These are phyloP conservation scores for Prosopis cineraria DNA, from an alignment of 306 rosid species.

Conservation along the genomic window DNA sequence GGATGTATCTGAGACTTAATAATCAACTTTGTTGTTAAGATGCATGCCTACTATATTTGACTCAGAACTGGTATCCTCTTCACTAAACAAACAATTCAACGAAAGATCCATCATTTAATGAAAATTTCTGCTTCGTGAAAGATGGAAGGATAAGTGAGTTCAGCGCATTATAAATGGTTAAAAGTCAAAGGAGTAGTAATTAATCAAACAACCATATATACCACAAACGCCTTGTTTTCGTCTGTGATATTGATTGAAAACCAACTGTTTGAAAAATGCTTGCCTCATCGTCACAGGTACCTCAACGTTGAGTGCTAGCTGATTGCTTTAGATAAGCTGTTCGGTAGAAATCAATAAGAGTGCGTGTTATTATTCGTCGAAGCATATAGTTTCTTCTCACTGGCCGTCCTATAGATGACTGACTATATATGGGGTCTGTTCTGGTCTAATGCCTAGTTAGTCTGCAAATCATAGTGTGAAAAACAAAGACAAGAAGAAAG, in stretches of 20 bases:
- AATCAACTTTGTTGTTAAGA: slow-evolving; percentile 44
- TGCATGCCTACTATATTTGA: slow-evolving; percentile 45
- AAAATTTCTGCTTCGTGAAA: slow-evolving; percentile 9
- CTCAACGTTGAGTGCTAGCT: neutral
- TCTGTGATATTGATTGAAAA: slow-evolving; percentile 49
- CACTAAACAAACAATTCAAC: slow-evolving; percentile 14
- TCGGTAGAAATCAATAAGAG: neutral
- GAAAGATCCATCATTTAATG: slow-evolving; percentile 17
- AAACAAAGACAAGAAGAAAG: neutral
- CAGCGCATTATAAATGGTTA: slow-evolving; percentile 22
- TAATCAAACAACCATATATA: neutral
- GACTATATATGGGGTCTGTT: neutral
- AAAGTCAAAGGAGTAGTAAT: slow-evolving; percentile 33
- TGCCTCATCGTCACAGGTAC: slow-evolving; percentile 6
- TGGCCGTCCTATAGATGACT: neutral
- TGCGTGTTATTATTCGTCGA: neutral
- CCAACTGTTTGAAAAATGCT: slow-evolving; percentile 37
- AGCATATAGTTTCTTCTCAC: neutral
- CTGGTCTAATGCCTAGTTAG: neutral
- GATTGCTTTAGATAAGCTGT: neutral
- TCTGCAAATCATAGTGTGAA: neutral
- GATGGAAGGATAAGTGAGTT: neutral
- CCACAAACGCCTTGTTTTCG: neutral
- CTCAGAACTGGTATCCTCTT: slow-evolving; percentile 24
- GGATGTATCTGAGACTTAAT: slow-evolving; percentile 19